phyloP scores from a whole-genome alignment of 306 rosid species.

The Casuarina cunninghamiana region DNA sequence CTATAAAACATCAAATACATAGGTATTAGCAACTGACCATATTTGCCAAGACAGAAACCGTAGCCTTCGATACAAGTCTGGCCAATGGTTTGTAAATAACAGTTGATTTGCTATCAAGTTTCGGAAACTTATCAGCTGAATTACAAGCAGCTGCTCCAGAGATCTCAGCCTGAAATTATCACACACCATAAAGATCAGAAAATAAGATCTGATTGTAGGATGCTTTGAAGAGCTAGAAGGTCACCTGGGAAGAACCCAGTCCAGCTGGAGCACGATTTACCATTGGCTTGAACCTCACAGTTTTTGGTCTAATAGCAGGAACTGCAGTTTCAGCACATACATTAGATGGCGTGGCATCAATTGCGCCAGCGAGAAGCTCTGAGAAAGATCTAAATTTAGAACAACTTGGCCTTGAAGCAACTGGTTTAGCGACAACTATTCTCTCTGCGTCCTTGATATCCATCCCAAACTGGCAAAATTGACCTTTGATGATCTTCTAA shows the following conservation, averaged over 20 bases:
- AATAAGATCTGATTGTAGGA: slow-evolving; percentile 24
- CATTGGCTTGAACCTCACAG: slow-evolving; percentile 76
- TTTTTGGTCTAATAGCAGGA: slow-evolving; percentile 91
- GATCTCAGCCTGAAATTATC: slow-evolving; percentile 51
- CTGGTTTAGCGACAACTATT: slow-evolving; percentile 77
- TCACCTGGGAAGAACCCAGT: slow-evolving; percentile 66
- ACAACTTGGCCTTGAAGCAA: slow-evolving; percentile 85
- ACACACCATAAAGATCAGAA: slow-evolving; percentile 20
- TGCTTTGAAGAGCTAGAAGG: slow-evolving; percentile 17
- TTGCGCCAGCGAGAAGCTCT: slow-evolving; percentile 85
- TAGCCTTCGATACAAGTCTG: slow-evolving; percentile 72
- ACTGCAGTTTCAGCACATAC: slow-evolving; percentile 59
- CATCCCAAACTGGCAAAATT: slow-evolving; percentile 40
- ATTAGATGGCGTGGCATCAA: slow-evolving; percentile 52
- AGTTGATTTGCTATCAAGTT: slow-evolving; percentile 48
- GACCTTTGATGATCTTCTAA: not conserved
- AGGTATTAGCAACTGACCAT: slow-evolving; percentile 53
- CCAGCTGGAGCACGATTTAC: slow-evolving; percentile 38
- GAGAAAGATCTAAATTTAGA: slow-evolving; percentile 81
- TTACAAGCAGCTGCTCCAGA: slow-evolving; percentile 38
- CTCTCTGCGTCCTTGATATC: slow-evolving; percentile 74
- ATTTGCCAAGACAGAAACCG: slow-evolving; percentile 79
- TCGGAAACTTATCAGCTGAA: slow-evolving; percentile 44
- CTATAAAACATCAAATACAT: not conserved
- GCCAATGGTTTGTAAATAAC: slow-evolving; percentile 84